Evolutionary conservation across 768 basidiomycete genomes (phyloP).

Genomic region (Lactarius indigo): DNA sequence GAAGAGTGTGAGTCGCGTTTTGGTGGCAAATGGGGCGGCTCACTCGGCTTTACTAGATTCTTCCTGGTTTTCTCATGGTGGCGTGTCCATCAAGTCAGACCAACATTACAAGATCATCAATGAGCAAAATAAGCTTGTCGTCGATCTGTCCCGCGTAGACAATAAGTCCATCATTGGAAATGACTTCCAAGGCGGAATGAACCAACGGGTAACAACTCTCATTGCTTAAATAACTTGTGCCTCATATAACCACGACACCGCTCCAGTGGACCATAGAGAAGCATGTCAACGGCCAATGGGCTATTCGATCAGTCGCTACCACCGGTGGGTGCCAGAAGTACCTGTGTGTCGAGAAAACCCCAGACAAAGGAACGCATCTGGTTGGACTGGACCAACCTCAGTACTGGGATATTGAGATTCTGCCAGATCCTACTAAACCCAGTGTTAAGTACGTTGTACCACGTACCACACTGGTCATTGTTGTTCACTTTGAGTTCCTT

Average conservation of each 20-base stretch:
- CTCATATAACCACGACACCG: background rate
- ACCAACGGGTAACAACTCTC: background rate
- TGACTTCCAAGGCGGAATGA: background rate
- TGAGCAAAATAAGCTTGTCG: background rate
- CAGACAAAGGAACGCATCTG: background rate
- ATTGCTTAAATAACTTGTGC: background rate
- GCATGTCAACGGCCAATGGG: background rate
- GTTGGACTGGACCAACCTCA: background rate
- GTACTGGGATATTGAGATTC: background rate
- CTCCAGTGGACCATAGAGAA: background rate
- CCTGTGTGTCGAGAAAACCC: background rate
- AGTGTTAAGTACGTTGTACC: background rate
- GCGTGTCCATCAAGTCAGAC: background rate
- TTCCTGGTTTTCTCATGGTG: too few relatives aligned
- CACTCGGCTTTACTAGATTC: too few relatives aligned
- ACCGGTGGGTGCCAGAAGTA: background rate
- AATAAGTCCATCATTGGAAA: background rate
- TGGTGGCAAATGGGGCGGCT: too few relatives aligned
- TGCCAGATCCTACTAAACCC: background rate
- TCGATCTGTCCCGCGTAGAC: background rate
- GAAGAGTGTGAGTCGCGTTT: too few relatives aligned
- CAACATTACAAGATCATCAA: background rate
- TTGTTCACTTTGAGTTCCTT: background rate
- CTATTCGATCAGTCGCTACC: background rate
- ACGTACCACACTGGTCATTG: background rate